Conservation (phyloP, 805 yeast species). For the Sugiyamaella boreocaroliniensis region DNA sequence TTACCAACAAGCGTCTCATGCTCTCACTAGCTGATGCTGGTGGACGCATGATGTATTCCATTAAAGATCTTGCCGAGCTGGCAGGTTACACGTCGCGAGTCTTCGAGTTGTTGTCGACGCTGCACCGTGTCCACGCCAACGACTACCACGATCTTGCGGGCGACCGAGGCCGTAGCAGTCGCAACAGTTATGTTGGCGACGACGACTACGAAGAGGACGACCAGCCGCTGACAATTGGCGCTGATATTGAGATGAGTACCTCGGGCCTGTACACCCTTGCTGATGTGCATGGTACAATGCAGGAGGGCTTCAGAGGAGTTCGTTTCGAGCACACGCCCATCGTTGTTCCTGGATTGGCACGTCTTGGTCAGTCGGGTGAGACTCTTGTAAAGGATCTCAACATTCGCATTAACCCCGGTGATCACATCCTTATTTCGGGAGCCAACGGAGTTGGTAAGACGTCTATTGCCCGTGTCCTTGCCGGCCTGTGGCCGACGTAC, state of each 20-base stretch:
- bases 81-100: constrained; percentile 88
- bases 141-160: constrained; percentile 21
- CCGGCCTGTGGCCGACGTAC: constrained; percentile 90
- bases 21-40: constrained; percentile 93
- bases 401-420: constrained; percentile 54
- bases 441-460: constrained; percentile 89
- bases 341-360: constrained; percentile 53
- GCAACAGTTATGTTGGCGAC: not conserved
- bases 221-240: constrained; percentile 6
- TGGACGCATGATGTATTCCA: constrained; percentile 86
- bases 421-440: constrained; percentile 74
- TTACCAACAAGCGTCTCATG: constrained; percentile 85
- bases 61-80: constrained; percentile 83
- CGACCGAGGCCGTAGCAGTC: not conserved
- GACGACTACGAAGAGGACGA: constrained; percentile 8
- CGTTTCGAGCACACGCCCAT: constrained; percentile 78
- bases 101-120: constrained; percentile 62
- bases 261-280: constrained; percentile 29
- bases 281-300: constrained; percentile 74
- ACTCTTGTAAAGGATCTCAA: constrained; percentile 55
- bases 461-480: constrained; percentile 72
- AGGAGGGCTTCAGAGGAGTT: constrained; percentile 68
- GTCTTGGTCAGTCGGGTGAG: constrained; percentile 38
- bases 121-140: constrained; percentile 74
- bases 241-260: not conserved